Conservation (phyloP, 2,329 filamentous ascomycete genomes). For the Ophiostoma montium region DNA sequence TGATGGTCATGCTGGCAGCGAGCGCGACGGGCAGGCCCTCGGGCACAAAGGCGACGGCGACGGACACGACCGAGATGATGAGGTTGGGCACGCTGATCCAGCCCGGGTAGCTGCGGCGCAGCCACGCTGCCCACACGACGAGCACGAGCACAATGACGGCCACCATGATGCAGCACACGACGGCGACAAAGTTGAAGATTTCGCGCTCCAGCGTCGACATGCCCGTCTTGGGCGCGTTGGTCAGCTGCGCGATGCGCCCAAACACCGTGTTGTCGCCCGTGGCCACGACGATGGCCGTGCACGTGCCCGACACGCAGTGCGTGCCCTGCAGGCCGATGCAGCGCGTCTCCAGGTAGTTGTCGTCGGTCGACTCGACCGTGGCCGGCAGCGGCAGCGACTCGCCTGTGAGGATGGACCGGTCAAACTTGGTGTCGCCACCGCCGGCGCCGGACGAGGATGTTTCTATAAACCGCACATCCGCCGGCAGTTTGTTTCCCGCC, state of each 20-base stretch:
- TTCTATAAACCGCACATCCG: slow-evolving; percentile 57
- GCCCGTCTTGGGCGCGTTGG: slow-evolving; percentile 52
- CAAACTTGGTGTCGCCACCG: slow-evolving; percentile 51
- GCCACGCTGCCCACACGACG: slow-evolving; percentile 55
- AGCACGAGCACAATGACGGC: slow-evolving; percentile 51
- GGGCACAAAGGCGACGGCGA: slow-evolving; percentile 63
- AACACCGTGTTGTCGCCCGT: slow-evolving; percentile 64
- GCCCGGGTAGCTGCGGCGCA: slow-evolving; percentile 49
- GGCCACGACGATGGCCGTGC: slow-evolving; percentile 52
- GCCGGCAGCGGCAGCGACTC: slow-evolving; percentile 52
- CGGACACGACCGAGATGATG: slow-evolving; percentile 58
- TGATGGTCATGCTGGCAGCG: slow-evolving; percentile 59
- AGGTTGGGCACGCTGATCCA: slow-evolving; percentile 61
- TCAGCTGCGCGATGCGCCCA: slow-evolving; percentile 59
- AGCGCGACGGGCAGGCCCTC: slow-evolving; percentile 59
- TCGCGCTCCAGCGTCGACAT: slow-evolving; percentile 60
- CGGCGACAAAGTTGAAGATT: slow-evolving; percentile 55
- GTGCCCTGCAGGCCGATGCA: slow-evolving; percentile 70
- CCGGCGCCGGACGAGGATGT: slow-evolving; percentile 28
- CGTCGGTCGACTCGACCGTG: slow-evolving; percentile 50
- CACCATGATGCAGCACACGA: slow-evolving; percentile 55
- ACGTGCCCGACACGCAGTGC: slow-evolving; percentile 57
- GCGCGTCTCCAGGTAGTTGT: slow-evolving; percentile 63
- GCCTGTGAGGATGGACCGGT: slow-evolving; percentile 58
- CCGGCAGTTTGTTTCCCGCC: slow-evolving; percentile 59